phyloP scores from a whole-genome alignment of 2,329 filamentous ascomycete species.

The Microthyrium microscopicum region DNA sequence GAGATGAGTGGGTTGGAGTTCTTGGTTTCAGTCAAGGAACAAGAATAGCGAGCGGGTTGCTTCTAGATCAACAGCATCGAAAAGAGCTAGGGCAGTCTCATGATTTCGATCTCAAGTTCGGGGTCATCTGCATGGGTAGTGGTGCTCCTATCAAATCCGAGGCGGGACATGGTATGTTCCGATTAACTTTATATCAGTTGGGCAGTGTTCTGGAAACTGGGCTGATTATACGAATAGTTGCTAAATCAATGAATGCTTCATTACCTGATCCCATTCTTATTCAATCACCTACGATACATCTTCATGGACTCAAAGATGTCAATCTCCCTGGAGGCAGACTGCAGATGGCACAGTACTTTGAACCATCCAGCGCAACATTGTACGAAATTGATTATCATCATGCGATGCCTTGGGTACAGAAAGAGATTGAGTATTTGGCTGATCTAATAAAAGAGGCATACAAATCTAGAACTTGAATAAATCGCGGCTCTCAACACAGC shows the following conservation, averaged over 20 bases:
- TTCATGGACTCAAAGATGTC: constrained; percentile 6
- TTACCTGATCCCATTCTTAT: constrained; percentile 1
- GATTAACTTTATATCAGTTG: no score
- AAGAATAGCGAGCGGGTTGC: constrained; percentile 3
- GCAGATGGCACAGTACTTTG: constrained; percentile 6
- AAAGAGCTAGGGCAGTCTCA: neutral
- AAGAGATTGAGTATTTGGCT: constrained; percentile 3
- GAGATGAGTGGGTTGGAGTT: constrained; percentile 2
- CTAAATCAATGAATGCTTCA: constrained; percentile 1
- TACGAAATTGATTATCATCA: constrained; percentile 8
- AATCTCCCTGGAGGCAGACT: constrained; percentile 1
- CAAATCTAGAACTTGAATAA: no score
- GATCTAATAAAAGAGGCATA: constrained; percentile 4
- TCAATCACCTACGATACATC: constrained; percentile 8
- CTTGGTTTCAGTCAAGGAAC: constrained; percentile 7
- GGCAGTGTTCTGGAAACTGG: no score
- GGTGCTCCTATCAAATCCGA: neutral
- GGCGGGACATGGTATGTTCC: no score
- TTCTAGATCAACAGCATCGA: constrained; percentile 7
- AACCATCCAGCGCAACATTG: constrained; percentile 2
- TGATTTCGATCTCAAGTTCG: neutral
- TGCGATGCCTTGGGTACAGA: constrained; percentile 7
- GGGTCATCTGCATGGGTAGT: constrained; percentile 1
- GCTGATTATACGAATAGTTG: neutral
- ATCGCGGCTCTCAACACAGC: no score